Evolutionary conservation across 108 stramenopile species (phyloP).

Genomic region (Nitzschia palea): DNA sequence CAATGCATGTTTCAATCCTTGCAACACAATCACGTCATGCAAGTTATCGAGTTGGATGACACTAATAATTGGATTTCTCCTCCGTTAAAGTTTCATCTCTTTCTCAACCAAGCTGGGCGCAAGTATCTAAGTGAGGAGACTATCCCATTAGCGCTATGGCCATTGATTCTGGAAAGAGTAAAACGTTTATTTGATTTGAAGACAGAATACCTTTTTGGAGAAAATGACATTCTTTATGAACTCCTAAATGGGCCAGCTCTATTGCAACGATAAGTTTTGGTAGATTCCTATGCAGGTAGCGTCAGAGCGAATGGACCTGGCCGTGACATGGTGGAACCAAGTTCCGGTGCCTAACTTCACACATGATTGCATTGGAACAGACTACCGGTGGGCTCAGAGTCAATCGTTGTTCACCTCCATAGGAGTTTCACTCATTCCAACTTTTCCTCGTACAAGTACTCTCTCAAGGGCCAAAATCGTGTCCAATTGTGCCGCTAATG

Average conservation of each 20-base stretch:
- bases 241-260: slow-evolving; percentile 3
- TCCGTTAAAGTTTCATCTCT: neutral
- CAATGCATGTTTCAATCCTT: neutral
- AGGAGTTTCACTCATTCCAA: too few species aligned
- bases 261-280: neutral
- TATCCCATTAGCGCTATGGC: slow-evolving; percentile 8
- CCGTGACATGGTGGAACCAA: too few species aligned
- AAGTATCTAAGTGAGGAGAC: neutral
- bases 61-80: neutral
- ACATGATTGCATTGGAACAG: too few species aligned
- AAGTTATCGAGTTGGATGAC: slow-evolving; percentile 11
- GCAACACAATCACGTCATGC: neutral
- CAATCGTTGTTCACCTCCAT: too few species aligned
- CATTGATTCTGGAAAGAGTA: slow-evolving; percentile 2
- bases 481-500: too few species aligned
- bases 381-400: too few species aligned
- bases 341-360: too few species aligned
- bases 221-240: neutral
- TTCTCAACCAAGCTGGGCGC: slow-evolving; percentile 8
- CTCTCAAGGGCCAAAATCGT: too few species aligned
- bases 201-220: neutral
- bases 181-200: neutral
- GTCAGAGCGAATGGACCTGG: too few species aligned
- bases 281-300: too few species aligned
- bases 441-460: too few species aligned